These are phyloP conservation scores for Alliaria petiolata DNA, from an alignment of 345 rosid species.

Conservation along the genomic window DNA sequence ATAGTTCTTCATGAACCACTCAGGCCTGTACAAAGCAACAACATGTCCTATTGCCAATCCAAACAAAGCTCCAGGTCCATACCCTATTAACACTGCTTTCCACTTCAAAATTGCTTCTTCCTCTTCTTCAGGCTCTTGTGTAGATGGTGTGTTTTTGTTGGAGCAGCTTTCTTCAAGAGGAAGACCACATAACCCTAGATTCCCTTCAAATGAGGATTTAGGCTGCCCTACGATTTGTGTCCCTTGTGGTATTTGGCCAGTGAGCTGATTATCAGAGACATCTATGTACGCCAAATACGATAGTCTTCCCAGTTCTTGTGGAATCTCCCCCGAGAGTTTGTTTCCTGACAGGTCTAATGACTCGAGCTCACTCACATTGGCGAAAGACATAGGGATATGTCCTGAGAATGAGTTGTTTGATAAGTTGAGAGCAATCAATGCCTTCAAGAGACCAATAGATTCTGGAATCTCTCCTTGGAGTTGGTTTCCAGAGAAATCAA, in stretches of 20 bases:
- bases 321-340: slow-evolving; percentile 18
- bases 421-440: slow-evolving; percentile 28
- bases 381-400: slow-evolving; percentile 14
- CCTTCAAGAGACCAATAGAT: slow-evolving; percentile 20
- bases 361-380: slow-evolving; percentile 23
- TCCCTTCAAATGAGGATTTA: not conserved
- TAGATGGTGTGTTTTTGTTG: not conserved
- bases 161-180: not conserved
- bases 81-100: not conserved
- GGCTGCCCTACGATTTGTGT: not conserved
- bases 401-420: slow-evolving; percentile 27
- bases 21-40: slow-evolving; percentile 20
- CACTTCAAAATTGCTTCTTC: not conserved
- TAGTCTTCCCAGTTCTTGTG: slow-evolving; percentile 2
- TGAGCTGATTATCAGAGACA: slow-evolving; percentile 1
- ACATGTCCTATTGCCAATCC: slow-evolving; percentile 18
- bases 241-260: not conserved
- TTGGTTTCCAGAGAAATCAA: slow-evolving; percentile 32
- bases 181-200: not conserved
- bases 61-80: slow-evolving; percentile 23
- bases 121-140: not conserved
- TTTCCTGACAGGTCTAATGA: slow-evolving; percentile 25
- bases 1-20: slow-evolving; percentile 6
- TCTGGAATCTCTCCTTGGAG: slow-evolving; percentile 18
- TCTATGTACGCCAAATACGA: slow-evolving; percentile 12